Conservation (phyloP, 2,329 filamentous ascomycete genomes). For the Pyricularia grisea region DNA sequence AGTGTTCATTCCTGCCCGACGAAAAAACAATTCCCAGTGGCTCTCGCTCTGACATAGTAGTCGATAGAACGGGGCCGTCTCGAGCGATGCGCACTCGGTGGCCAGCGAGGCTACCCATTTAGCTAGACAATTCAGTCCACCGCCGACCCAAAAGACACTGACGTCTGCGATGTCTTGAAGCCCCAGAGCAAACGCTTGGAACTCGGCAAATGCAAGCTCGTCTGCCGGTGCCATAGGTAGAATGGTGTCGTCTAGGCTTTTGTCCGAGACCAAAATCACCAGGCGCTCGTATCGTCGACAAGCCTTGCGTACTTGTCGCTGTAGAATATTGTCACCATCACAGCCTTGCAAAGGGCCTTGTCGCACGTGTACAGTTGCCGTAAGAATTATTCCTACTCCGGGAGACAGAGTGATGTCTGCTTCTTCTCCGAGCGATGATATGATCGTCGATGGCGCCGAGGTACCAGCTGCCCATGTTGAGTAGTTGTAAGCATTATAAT, state of each 20-base stretch:
- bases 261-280: slow-evolving; percentile 57
- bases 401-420: slow-evolving; percentile 69
- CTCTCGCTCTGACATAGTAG: slow-evolving; percentile 48
- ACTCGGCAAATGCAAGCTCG: slow-evolving; percentile 33
- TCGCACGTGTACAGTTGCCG: slow-evolving; percentile 61
- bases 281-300: slow-evolving; percentile 56
- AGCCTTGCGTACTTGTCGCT: slow-evolving; percentile 42
- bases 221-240: slow-evolving; percentile 30
- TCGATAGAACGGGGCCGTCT: slow-evolving; percentile 9
- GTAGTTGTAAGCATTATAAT: slow-evolving; percentile 16
- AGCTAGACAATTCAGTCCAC: slow-evolving; percentile 37
- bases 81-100: slow-evolving; percentile 19
- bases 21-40: slow-evolving; percentile 58
- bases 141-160: slow-evolving; percentile 36
- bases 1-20: slow-evolving; percentile 57
- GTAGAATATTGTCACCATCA: slow-evolving; percentile 34
- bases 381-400: slow-evolving; percentile 57
- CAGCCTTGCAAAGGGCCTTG: slow-evolving; percentile 56
- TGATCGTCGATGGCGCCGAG: slow-evolving; percentile 7
- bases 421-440: slow-evolving; percentile 10
- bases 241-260: slow-evolving; percentile 28
- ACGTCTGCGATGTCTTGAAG: slow-evolving; percentile 29
- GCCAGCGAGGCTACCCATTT: slow-evolving; percentile 46
- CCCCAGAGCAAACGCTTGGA: slow-evolving; percentile 37
- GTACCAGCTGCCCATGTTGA: slow-evolving; percentile 13